phyloP scores from a whole-genome alignment of 495 filamentous ascomycete species.

The Aspergillus wentii region DNA sequence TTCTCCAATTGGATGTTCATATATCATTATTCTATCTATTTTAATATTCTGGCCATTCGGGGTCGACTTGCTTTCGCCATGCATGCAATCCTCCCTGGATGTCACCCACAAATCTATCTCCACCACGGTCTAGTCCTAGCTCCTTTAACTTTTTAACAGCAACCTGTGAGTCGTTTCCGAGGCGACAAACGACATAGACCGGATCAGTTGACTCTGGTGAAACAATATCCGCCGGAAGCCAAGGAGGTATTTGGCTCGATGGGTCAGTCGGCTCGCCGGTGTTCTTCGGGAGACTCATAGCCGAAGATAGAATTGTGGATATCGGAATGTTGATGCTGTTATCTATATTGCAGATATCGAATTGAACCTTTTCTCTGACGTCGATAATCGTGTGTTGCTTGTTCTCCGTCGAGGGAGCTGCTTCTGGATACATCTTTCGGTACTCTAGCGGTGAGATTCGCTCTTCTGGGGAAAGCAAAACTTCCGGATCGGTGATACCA shows the following conservation, averaged over 20 bases:
- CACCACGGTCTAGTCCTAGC: conserved; percentile 51
- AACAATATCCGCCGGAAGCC: conserved; percentile 34
- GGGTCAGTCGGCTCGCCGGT: conserved; percentile 6
- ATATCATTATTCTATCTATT: background rate
- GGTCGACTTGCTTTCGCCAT: conserved; percentile 79
- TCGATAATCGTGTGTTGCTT: conserved; percentile 62
- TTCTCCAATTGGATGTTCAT: too few species aligned
- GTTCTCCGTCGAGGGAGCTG: background rate
- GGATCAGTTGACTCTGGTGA: conserved; percentile 24
- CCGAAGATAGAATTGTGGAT: conserved; percentile 46
- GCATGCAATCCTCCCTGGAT: conserved; percentile 75
- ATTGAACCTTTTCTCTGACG: conserved; percentile 79
- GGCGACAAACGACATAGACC: conserved; percentile 77
- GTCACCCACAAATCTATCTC: conserved; percentile 63
- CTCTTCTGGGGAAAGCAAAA: conserved; percentile 52
- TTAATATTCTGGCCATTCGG: conserved; percentile 61
- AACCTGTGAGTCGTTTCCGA: conserved; percentile 87
- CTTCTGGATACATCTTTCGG: conserved; percentile 11
- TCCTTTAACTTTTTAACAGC: conserved; percentile 68
- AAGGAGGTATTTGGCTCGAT: conserved; percentile 23
- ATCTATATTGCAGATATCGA: conserved; percentile 68
- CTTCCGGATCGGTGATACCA: conserved; percentile 46
- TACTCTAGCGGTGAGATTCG: conserved; percentile 59
- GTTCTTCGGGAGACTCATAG: background rate
- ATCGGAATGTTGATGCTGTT: conserved; percentile 78